Percentiles rank a stretch among this genome's conserved stretches.
Evolutionary conservation across 1,284 basidiomycete species (phyloP).

Genomic region (Fomitiporia mediterranea): DNA sequence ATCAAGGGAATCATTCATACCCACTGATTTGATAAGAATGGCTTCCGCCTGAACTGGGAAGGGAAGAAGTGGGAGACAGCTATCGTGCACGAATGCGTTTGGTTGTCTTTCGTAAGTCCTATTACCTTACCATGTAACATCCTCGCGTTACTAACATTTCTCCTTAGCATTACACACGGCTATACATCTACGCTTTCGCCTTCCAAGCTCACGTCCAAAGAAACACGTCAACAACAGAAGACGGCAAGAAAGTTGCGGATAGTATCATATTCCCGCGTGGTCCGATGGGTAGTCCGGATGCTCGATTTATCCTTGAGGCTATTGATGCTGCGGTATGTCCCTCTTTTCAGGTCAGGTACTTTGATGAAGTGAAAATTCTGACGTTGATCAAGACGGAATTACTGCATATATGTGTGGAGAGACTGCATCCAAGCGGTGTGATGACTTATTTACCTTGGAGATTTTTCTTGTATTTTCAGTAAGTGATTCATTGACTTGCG

Average conservation of each 20-base stretch:
- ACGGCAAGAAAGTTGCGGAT: slow-evolving; percentile 19
- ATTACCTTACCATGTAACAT: neutral
- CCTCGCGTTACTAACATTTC: slow-evolving; percentile 20
- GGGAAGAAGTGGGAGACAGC: slow-evolving; percentile 29
- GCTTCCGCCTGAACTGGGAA: slow-evolving; percentile 28
- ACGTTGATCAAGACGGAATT: slow-evolving; percentile 26
- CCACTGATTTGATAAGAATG: slow-evolving; percentile 22
- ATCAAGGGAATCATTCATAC: no score
- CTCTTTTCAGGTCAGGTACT: neutral
- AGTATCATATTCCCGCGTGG: slow-evolving; percentile 23
- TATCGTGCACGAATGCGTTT: slow-evolving; percentile 26
- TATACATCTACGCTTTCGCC: slow-evolving; percentile 37
- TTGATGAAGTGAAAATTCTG: neutral
- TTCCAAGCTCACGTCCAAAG: slow-evolving; percentile 39
- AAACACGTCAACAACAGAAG: slow-evolving; percentile 20
- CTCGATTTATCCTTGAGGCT: slow-evolving; percentile 26
- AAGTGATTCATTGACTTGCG: slow-evolving; percentile 5
- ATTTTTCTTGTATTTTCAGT: slow-evolving; percentile 25
- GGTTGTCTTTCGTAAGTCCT: slow-evolving; percentile 24
- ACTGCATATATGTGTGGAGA: slow-evolving; percentile 23
- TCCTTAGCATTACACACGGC: slow-evolving; percentile 32
- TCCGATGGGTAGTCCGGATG: slow-evolving; percentile 24
- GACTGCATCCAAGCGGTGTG: slow-evolving; percentile 24
- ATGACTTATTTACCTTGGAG: slow-evolving; percentile 25
- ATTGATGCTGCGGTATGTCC: slow-evolving; percentile 25